Evolutionary conservation across 2,329 filamentous ascomycete genomes (phyloP).

Genomic region (Thermothelomyces thermophilus): DNA sequence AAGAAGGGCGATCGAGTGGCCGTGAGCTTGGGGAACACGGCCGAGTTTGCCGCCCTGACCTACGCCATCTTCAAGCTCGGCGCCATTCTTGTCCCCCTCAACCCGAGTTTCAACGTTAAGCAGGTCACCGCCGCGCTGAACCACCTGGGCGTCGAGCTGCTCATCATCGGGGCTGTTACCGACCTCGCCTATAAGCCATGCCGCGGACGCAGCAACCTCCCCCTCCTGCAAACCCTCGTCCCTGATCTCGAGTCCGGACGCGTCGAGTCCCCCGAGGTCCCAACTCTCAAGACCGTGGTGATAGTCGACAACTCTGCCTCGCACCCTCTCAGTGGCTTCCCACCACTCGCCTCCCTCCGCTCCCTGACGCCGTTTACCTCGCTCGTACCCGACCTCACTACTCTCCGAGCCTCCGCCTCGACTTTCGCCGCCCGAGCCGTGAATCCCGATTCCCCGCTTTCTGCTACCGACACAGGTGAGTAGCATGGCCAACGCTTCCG

Average conservation of each 20-base stretch:
- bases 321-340: constrained; percentile 41
- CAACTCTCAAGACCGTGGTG: constrained; percentile 64
- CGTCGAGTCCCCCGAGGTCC: constrained; percentile 46
- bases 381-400: constrained; percentile 31
- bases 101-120: constrained; percentile 75
- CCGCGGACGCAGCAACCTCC: constrained; percentile 46
- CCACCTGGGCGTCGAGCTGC: constrained; percentile 65
- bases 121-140: constrained; percentile 74
- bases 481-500: not conserved
- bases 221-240: constrained; percentile 40
- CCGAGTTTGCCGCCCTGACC: constrained; percentile 76
- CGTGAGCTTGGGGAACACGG: constrained; percentile 76
- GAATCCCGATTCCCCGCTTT: constrained; percentile 40
- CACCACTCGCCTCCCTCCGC: constrained; percentile 33
- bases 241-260: constrained; percentile 34
- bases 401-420: constrained; percentile 5
- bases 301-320: constrained; percentile 67
- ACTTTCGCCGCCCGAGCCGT: constrained; percentile 29
- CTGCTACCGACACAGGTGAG: constrained; percentile 53
- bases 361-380: constrained; percentile 41
- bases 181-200: constrained; percentile 65
- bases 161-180: constrained; percentile 83
- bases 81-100: constrained; percentile 88
- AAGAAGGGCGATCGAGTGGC: constrained; percentile 78
- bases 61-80: constrained; percentile 93